Evolutionary conservation across 192 early-diverging fungal species (phyloP), one percentile per base, ranked within the genome.

Genomic region (Linnemannia schmuckeri): DNA sequence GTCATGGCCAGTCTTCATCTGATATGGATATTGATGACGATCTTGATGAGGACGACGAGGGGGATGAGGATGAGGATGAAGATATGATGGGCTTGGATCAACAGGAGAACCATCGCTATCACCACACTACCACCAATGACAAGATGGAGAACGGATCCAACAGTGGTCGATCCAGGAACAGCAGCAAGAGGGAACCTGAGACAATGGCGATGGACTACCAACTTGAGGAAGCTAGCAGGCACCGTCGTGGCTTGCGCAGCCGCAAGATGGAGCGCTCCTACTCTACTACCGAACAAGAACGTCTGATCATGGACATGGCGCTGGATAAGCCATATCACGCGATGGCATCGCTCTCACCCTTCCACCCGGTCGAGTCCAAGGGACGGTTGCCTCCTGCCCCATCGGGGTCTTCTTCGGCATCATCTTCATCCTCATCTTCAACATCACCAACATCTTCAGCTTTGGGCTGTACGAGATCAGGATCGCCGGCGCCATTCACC

Each of bases 1-100:
- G 85, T 18, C 85, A 87, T 70, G 80, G 74, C 18, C 79, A 87
- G 17, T 87, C 85, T 0, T 87, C 85, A 0, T 87, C 85, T 12
- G 85, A 87, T 33, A 87, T 87, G 85, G 85, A 87, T 55, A 70
- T 87, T 7, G 85, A 87, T 42, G 79, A 81, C 1, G 84, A 86
- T 70, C 41, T 33, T 1, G 80, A 87, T 66, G 75, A 81, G 17
- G 79, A 81, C 0, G 79, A 86, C 44, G 68, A 37, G 1, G 80
- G 74, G 27, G 73, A 72, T n/a, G 70, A 77, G 27, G 73, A 72
- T n/a, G 70, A 66, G 10, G 63, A 75, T n/a, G 78, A 85, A 41
- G 52, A 72, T 1, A 84, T 79, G 77, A 70, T 61, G 52, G 27
- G 38, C 18, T 9, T 69, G 12, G 52, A 76, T 68, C 55, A 46